Evolutionary conservation across 2,329 filamentous ascomycete species (phyloP).

Genomic region (Camptophora hylomeconis): DNA sequence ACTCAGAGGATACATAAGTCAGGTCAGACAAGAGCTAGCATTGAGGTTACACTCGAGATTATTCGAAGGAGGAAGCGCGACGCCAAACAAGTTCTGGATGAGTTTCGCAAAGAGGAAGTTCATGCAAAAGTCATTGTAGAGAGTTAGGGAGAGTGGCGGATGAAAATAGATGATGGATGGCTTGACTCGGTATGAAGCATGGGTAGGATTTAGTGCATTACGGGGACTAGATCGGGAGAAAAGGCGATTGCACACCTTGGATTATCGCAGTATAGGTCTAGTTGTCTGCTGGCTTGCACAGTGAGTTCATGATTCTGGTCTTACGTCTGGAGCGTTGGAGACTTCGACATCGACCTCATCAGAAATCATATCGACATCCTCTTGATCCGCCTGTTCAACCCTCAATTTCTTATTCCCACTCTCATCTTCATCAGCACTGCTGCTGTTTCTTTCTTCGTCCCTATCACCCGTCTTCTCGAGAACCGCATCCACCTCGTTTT

Average conservation of each 20-base stretch:
- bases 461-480: conserved; percentile 3
- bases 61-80: conserved; percentile 57
- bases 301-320: not conserved
- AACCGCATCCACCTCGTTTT: conserved; percentile 1
- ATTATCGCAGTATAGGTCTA: too few species aligned
- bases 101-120: conserved; percentile 99
- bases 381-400: not conserved
- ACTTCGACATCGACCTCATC: too few species aligned
- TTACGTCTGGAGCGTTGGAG: too few species aligned
- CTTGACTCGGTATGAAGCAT: too few species aligned
- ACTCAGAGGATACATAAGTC: conserved; percentile 62
- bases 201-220: too few species aligned
- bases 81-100: conserved; percentile 81
- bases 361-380: too few species aligned
- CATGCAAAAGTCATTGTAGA: conserved; percentile 82
- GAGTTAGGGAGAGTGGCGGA: too few species aligned
- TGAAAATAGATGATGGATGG: too few species aligned
- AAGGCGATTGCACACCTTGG: not conserved
- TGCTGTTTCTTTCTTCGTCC: conserved; percentile 3
- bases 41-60: conserved; percentile 69
- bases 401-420: not conserved
- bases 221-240: not conserved
- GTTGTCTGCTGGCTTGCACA: too few species aligned
- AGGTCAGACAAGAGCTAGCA: conserved; percentile 87
- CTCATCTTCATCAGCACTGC: too few species aligned